Base-by-base conservation (phyloP, 345 rosid species). In the Ceriops decandra region DNA sequence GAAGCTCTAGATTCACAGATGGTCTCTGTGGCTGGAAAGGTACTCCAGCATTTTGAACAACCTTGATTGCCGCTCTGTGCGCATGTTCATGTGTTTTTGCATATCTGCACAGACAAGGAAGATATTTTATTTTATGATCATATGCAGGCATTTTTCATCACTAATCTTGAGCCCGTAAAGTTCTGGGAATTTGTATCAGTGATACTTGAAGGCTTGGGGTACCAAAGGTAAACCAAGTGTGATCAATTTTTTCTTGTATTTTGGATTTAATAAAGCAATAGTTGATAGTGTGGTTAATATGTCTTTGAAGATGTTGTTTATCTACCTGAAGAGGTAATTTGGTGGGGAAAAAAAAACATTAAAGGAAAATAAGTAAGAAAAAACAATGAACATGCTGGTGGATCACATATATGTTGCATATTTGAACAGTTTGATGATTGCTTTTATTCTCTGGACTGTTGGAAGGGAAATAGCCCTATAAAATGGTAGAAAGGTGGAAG, bases 1-100 rank as follows among this genome's bases (percentile, higher is more conserved):
- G 87, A 87, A 82, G 88, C 97, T 75, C 68, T 93, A 79, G 92
- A 84, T 80, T 80, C 89, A 49, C 83, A 72, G 62, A 78, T 67
- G 70, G 82, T 88, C 57, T 82, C 75, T 79, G 95, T 91, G 62
- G 95, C 96, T n/a, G 98, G 98, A 77, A 93, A 88, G 98, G 98
- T 93, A 81, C 3, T 67, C 24, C 33, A 35, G 60, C 28, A 38
- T 60, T 77, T 70, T 38, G 24, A 67, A 24, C 35, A 60, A 64
- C 24, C 31, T 7, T 66, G 58, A 36, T 24, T 31, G 20, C 5
- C 27, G 30, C 58, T 47, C 6, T 67, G 38, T 5, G 38, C 5
- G 6, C 53, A 32, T 46, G 36, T 63, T 6, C 3, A 17, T 15
- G 19, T 42, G 65, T 21, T 47, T 67, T 33, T 24, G 35, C 32